These are phyloP conservation scores for Dactylellina leptospora DNA, from an alignment of 2,329 filamentous ascomycete genomes.

Conservation along the genomic window DNA sequence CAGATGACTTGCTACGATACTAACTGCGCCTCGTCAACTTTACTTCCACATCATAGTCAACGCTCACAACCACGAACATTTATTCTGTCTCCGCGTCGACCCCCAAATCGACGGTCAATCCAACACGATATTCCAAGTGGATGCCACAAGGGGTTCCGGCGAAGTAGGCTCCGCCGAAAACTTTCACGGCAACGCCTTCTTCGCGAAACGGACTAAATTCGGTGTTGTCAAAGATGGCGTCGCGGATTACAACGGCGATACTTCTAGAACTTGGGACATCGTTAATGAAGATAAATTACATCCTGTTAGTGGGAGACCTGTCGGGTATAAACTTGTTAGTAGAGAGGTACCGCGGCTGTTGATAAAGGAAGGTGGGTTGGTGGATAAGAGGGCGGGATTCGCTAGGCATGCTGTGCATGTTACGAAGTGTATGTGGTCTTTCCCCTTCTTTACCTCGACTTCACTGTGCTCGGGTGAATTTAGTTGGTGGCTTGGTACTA, in stretches of 20 bases:
- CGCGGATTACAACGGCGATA: constrained; percentile 82
- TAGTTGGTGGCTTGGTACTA: too few species aligned
- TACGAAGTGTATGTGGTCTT: constrained; percentile 82
- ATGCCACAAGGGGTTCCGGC: constrained; percentile 75
- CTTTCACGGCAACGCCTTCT: constrained; percentile 89
- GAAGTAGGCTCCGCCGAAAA: constrained; percentile 84
- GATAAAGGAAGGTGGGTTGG: constrained; percentile 80
- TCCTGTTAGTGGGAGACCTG: constrained; percentile 83
- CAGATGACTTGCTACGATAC: too few species aligned
- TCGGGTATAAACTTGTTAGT: constrained; percentile 88
- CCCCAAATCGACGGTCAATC: constrained; percentile 84
- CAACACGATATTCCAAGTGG: constrained; percentile 86
- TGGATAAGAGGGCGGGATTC: constrained; percentile 90
- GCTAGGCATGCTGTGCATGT: constrained; percentile 87
- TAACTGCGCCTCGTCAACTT: neutral
- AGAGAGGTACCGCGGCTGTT: constrained; percentile 80
- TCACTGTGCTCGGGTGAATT: neutral
- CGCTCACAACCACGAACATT: constrained; percentile 93
- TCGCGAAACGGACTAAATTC: constrained; percentile 82
- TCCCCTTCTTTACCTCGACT: neutral
- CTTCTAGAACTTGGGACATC: constrained; percentile 88
- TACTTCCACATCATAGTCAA: constrained; percentile 66
- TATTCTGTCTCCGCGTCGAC: constrained; percentile 90
- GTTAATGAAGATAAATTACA: constrained; percentile 84
- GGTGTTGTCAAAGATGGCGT: constrained; percentile 73